These are phyloP conservation scores for Ambrosia artemisiifolia DNA, from an alignment of 129 eudicot genomes.

Conservation along the genomic window DNA sequence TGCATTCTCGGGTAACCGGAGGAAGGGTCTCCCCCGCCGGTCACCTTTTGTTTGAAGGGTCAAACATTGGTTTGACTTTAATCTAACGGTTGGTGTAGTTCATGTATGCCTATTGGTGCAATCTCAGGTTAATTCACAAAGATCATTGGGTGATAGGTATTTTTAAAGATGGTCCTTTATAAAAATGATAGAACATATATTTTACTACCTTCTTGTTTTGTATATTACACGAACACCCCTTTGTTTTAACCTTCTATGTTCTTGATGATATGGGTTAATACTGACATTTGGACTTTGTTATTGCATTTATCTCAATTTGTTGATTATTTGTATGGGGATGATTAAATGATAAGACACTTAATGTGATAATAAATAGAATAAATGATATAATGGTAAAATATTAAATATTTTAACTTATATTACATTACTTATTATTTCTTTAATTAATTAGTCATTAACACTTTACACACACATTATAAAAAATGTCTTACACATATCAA, in stretches of 20 bases:
- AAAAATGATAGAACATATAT: slow-evolving; percentile 10
- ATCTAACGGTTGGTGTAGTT: slow-evolving; percentile 23
- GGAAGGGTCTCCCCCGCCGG: slow-evolving; percentile 72
- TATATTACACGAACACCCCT: slow-evolving; percentile 17
- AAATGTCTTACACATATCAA: no score
- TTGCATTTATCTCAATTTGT: not conserved
- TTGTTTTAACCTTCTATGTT: not conserved
- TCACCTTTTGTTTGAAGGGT: slow-evolving; percentile 55
- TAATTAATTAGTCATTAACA: no score
- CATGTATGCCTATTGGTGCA: slow-evolving; percentile 6
- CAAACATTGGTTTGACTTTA: slow-evolving; percentile 1
- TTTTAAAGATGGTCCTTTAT: slow-evolving; percentile 21
- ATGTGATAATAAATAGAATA: no score
- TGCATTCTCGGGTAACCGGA: slow-evolving; percentile 37
- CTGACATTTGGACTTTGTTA: not conserved
- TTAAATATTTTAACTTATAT: no score
- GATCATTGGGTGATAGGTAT: slow-evolving; percentile 23
- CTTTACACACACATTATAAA: no score
- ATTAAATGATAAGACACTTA: no score
- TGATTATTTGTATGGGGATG: not conserved
- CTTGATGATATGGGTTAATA: not conserved
- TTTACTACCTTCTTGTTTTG: slow-evolving; percentile 23
- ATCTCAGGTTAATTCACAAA: not conserved
- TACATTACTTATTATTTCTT: no score
- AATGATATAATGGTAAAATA: no score